Evolutionary conservation across 2,329 filamentous ascomycete genomes (phyloP).

Genomic region (Didymella pomorum): DNA sequence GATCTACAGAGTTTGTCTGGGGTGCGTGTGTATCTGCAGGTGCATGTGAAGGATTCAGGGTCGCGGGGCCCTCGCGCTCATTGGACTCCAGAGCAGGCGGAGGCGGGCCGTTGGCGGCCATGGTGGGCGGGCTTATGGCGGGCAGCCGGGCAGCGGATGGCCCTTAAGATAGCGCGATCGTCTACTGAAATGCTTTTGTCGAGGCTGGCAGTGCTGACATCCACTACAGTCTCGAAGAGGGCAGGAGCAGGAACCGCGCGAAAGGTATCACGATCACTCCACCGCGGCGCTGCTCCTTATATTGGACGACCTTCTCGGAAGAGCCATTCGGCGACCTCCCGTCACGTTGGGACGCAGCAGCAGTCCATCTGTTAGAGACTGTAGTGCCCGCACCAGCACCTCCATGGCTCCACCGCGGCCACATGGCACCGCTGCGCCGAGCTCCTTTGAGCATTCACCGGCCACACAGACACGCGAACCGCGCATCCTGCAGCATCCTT

Average conservation of each 20-base stretch:
- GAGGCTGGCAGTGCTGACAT: not conserved
- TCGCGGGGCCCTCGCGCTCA: not conserved
- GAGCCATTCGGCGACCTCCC: too few species aligned
- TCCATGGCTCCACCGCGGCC: not conserved
- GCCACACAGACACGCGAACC: not conserved
- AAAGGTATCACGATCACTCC: not conserved
- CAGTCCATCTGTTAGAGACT: not conserved
- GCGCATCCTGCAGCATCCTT: too few species aligned
- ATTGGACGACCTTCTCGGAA: not conserved
- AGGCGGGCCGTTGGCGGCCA: constrained; percentile 3
- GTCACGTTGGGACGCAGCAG: not conserved
- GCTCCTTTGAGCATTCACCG: not conserved
- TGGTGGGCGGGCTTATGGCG: not conserved
- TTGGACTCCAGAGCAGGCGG: not conserved
- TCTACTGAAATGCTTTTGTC: not conserved
- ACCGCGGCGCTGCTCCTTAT: not conserved
- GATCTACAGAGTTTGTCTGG: too few species aligned
- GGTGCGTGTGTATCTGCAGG: not conserved
- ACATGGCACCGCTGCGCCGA: not conserved
- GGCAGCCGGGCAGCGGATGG: too few species aligned
- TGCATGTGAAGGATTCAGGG: not conserved
- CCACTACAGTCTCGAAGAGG: too few species aligned
- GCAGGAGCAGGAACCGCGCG: too few species aligned
- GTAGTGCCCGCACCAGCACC: not conserved
- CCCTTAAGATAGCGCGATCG: not conserved